phyloP scores from a whole-genome alignment of 1,284 basidiomycete species.

The Bondarzewia mesenterica region DNA sequence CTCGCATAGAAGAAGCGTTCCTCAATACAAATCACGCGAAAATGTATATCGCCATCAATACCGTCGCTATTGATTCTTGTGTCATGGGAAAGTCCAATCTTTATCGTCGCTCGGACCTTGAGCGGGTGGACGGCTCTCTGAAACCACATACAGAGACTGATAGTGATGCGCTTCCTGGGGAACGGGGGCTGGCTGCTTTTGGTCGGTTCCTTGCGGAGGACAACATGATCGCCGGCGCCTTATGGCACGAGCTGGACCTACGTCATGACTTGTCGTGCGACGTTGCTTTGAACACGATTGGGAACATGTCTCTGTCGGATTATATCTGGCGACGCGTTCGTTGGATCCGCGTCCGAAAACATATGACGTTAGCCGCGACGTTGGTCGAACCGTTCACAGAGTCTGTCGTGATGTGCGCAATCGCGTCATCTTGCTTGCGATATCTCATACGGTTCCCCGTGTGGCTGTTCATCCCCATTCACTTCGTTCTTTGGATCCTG shows the following conservation, averaged over 20 bases:
- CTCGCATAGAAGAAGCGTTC: constrained; percentile 88
- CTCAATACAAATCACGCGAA: constrained; percentile 97
- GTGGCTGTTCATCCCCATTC: constrained; percentile 48
- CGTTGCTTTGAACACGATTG: constrained; percentile 82
- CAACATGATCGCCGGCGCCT: constrained; percentile 85
- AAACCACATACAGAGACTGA: constrained; percentile 29
- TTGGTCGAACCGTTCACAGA: constrained; percentile 88
- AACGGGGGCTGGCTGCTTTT: constrained; percentile 68
- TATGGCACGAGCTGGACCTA: constrained; percentile 88
- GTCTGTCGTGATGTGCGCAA: constrained; percentile 59
- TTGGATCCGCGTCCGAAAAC: constrained; percentile 92
- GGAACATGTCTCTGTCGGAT: constrained; percentile 71
- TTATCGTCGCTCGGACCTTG: constrained; percentile 85
- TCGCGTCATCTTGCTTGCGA: constrained; percentile 52
- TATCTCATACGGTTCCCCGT: constrained; percentile 43
- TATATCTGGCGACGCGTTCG: constrained; percentile 84
- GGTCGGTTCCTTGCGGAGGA: constrained; percentile 89
- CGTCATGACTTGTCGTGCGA: constrained; percentile 85
- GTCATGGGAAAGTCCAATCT: constrained; percentile 97
- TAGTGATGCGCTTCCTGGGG: constrained; percentile 22
- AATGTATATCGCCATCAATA: constrained; percentile 97
- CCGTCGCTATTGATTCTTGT: constrained; percentile 84
- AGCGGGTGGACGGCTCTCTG: constrained; percentile 56
- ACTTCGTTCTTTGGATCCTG: constrained; percentile 51
- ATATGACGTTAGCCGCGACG: constrained; percentile 82